Conservation (phyloP, 345 rosid species). For the Lepidium sativum region DNA sequence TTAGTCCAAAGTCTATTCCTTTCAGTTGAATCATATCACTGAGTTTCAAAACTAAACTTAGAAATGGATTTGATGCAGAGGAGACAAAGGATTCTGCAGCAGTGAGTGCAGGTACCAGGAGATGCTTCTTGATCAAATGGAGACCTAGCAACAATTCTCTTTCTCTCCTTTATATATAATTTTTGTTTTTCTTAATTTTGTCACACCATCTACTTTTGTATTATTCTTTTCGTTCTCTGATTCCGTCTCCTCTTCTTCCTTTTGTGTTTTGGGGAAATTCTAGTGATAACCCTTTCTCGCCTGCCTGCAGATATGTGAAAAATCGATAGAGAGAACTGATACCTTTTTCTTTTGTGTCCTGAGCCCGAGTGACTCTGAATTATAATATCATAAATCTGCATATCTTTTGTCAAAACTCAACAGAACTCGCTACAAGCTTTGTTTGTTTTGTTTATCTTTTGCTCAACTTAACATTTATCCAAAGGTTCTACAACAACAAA, state of each 20-base stretch:
- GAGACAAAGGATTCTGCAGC: slow-evolving; percentile 83
- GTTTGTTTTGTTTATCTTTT: background rate
- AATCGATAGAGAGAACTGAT: background rate
- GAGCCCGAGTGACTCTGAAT: background rate
- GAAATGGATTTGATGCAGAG: slow-evolving; percentile 40
- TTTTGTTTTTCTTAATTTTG: background rate
- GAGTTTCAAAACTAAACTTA: background rate
- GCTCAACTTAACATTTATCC: background rate
- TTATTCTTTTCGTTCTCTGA: background rate
- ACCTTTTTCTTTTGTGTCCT: background rate
- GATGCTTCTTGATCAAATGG: slow-evolving; percentile 52
- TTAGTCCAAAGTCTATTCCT: background rate
- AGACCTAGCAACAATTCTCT: slow-evolving; percentile 3
- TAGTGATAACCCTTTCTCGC: slow-evolving; percentile 3
- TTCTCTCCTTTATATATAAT: background rate
- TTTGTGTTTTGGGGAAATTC: background rate
- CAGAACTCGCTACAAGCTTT: background rate
- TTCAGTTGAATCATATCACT: background rate
- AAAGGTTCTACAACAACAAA: background rate
- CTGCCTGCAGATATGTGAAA: slow-evolving; percentile 18
- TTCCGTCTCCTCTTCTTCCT: background rate
- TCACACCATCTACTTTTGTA: slow-evolving; percentile 1
- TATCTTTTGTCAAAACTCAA: background rate
- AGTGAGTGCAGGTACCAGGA: slow-evolving; percentile 67
- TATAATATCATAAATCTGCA: background rate